Conservation (phyloP, 768 basidiomycete species). For the Collybia nuda region DNA sequence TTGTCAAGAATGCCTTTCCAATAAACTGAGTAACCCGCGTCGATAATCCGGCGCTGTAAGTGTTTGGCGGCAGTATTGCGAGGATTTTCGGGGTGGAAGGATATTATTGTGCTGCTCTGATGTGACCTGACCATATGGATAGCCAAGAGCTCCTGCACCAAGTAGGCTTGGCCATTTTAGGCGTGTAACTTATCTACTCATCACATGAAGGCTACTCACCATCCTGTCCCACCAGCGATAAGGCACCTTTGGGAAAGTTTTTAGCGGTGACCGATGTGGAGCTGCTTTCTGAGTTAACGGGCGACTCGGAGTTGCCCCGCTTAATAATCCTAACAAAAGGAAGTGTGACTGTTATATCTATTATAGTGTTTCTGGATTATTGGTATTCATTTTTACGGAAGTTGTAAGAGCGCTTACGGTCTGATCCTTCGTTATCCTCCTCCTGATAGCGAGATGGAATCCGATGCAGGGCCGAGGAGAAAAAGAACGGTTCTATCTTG, state of each 20-base stretch:
- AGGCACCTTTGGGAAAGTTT: neutral
- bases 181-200: neutral
- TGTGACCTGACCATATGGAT: conserved; percentile 46
- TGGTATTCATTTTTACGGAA: neutral
- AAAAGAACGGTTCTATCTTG: conserved; percentile 67
- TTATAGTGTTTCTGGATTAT: neutral
- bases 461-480: conserved; percentile 64
- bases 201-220: neutral
- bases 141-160: conserved; percentile 47
- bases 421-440: conserved; percentile 36
- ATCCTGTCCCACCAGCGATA: no score
- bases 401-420: conserved; percentile 40
- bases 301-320: conserved; percentile 16
- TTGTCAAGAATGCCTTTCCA: conserved; percentile 22
- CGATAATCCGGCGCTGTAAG: conserved; percentile 46
- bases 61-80: conserved; percentile 38
- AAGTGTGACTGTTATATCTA: conserved; percentile 58
- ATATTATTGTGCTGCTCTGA: conserved; percentile 51
- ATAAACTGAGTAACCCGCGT: conserved; percentile 35
- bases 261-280: neutral
- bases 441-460: conserved; percentile 68
- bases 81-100: conserved; percentile 43
- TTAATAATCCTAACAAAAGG: conserved; percentile 50
- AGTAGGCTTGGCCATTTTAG: conserved; percentile 23
- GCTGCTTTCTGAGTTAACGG: conserved; percentile 11